Evolutionary conservation across 2,329 filamentous ascomycete genomes (phyloP).

Genomic region (Beauveria varroae): DNA sequence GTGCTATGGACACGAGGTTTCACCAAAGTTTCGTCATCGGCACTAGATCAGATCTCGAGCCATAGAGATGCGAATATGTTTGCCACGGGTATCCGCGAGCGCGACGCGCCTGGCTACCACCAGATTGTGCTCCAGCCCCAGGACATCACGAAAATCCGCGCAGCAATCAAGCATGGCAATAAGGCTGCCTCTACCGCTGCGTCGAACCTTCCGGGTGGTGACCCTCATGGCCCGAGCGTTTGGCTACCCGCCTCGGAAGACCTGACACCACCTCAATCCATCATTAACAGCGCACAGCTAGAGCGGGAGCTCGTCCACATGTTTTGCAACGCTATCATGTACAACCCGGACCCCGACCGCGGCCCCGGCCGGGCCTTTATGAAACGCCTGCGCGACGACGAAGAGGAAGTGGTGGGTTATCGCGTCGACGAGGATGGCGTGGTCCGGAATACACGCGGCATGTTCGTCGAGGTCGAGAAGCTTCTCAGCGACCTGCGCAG

Average conservation of each 20-base stretch:
- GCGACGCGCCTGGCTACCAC: constrained; percentile 68
- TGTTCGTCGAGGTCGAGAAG: constrained; percentile 83
- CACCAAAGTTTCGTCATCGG: constrained; percentile 62
- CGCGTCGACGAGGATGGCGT: constrained; percentile 76
- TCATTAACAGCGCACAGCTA: constrained; percentile 87
- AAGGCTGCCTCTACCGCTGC: constrained; percentile 55
- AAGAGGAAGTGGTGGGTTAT: constrained; percentile 47
- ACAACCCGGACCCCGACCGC: constrained; percentile 75
- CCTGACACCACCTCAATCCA: constrained; percentile 75
- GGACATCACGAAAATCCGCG: constrained; percentile 70
- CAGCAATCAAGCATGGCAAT: constrained; percentile 66
- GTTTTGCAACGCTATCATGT: constrained; percentile 98
- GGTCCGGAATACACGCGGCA: constrained; percentile 78
- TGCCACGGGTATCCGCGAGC: constrained; percentile 64
- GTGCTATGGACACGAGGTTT: constrained; percentile 72
- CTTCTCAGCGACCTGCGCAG: constrained; percentile 68
- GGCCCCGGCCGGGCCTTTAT: constrained; percentile 59
- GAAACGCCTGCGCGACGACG: constrained; percentile 34
- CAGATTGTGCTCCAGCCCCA: constrained; percentile 67
- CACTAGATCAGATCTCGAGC: constrained; percentile 68
- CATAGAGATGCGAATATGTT: constrained; percentile 77
- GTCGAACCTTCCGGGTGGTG: constrained; percentile 52
- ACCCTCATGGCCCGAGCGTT: constrained; percentile 47
- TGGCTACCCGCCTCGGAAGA: constrained; percentile 67
- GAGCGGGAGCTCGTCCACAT: constrained; percentile 92